Evolutionary conservation across 306 rosid genomes (phyloP).

Genomic region (Ormosia emarginata): DNA sequence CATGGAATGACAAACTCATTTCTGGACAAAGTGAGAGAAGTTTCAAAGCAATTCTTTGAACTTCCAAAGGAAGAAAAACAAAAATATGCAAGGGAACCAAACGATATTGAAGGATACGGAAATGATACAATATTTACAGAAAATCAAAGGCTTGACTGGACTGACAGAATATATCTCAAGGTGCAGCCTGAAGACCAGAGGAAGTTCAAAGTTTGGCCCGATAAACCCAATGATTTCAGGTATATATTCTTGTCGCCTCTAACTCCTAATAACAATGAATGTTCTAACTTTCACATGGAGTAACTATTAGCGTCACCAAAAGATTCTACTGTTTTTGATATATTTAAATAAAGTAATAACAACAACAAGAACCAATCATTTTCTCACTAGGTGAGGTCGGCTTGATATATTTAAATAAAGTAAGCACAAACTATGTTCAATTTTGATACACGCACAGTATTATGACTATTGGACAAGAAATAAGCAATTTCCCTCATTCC

Average conservation of each 20-base stretch:
- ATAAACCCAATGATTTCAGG: slow-evolving; percentile 52
- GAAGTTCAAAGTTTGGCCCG: slow-evolving; percentile 55
- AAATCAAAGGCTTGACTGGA: slow-evolving; percentile 69
- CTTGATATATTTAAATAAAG: neutral
- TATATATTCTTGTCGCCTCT: neutral
- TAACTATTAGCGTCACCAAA: neutral
- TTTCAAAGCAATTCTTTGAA: slow-evolving; percentile 39
- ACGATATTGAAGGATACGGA: slow-evolving; percentile 56
- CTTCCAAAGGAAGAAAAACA: slow-evolving; percentile 49
- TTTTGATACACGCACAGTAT: neutral
- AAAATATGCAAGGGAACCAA: slow-evolving; percentile 33
- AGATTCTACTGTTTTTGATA: neutral
- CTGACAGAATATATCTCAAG: slow-evolving; percentile 49
- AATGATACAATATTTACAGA: slow-evolving; percentile 34
- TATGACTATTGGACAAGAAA: neutral
- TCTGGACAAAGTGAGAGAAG: slow-evolving; percentile 32
- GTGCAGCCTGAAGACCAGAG: slow-evolving; percentile 55
- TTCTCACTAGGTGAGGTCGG: too few species aligned
- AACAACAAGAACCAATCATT: too few species aligned
- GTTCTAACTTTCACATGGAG: neutral
- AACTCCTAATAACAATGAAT: neutral
- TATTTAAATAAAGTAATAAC: neutral
- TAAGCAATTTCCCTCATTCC: neutral
- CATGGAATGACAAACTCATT: slow-evolving; percentile 36
- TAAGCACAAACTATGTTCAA: neutral